These are phyloP conservation scores for Pezicula neosporulosa DNA, from an alignment of 2,329 filamentous ascomycete species.

Conservation along the genomic window DNA sequence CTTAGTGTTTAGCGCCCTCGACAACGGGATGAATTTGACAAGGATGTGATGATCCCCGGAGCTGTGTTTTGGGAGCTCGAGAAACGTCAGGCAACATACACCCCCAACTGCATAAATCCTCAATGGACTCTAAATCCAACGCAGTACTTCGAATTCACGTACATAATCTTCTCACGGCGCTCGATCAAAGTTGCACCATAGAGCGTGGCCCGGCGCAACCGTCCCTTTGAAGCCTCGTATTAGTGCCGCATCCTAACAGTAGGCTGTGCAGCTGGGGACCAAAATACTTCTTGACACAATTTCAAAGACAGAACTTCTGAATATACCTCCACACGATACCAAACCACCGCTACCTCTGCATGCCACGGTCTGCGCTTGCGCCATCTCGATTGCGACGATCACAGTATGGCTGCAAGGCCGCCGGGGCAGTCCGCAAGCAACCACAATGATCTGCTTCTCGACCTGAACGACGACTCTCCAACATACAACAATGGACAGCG, in stretches of 20 bases:
- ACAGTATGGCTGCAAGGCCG: conserved; percentile 59
- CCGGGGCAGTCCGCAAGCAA: conserved; percentile 44
- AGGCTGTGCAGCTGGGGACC: conserved; percentile 10
- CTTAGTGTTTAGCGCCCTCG: too few species aligned
- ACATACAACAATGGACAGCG: conserved; percentile 73
- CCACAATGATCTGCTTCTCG: conserved; percentile 63
- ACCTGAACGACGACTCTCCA: conserved; percentile 68
- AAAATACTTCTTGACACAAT: not conserved
- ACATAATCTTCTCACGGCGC: too few species aligned
- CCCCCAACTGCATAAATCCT: too few species aligned
- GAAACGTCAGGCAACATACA: too few species aligned
- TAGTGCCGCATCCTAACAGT: conserved; percentile 4
- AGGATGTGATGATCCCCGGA: too few species aligned
- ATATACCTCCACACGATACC: conserved; percentile 3
- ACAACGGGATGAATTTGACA: too few species aligned
- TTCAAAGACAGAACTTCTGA: not conserved
- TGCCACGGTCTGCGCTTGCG: conserved; percentile 3
- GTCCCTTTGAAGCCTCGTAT: not conserved
- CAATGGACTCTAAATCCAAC: too few species aligned
- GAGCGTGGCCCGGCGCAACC: not conserved
- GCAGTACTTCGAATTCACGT: too few species aligned
- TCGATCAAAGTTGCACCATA: not conserved
- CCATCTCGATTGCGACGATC: conserved; percentile 21
- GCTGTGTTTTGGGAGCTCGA: too few species aligned
- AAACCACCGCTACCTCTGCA: not conserved